phyloP scores from a whole-genome alignment of 2,329 filamentous ascomycete genomes.

The Neopestalotiopsis rosae region DNA sequence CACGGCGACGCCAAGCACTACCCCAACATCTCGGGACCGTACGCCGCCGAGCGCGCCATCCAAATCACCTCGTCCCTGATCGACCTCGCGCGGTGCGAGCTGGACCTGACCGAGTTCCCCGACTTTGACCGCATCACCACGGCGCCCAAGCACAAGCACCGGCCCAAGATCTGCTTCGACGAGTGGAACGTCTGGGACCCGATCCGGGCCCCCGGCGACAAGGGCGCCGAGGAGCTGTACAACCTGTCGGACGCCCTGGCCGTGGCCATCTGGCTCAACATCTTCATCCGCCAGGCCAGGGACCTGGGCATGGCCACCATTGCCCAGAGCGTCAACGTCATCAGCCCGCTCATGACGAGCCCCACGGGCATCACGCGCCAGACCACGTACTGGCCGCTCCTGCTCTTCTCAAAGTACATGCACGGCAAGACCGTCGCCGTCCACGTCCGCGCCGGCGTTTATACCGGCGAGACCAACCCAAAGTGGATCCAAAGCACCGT shows the following conservation, averaged over 20 bases:
- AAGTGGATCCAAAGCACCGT: constrained; percentile 67
- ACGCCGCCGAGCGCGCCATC: constrained; percentile 74
- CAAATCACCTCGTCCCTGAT: constrained; percentile 72
- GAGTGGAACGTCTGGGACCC: constrained; percentile 89
- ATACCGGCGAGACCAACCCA: constrained; percentile 70
- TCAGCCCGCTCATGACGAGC: constrained; percentile 76
- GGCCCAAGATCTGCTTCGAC: constrained; percentile 76
- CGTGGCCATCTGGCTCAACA: constrained; percentile 78
- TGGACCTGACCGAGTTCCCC: constrained; percentile 62
- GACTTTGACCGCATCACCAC: constrained; percentile 32
- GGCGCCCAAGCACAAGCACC: not conserved
- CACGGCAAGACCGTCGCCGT: constrained; percentile 71
- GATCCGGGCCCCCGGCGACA: constrained; percentile 70
- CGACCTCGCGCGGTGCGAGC: constrained; percentile 74
- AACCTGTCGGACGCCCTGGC: constrained; percentile 77
- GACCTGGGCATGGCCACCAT: constrained; percentile 81
- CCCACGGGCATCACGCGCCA: constrained; percentile 69
- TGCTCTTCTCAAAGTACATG: constrained; percentile 75
- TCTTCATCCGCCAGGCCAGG: constrained; percentile 74
- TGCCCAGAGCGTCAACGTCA: constrained; percentile 79
- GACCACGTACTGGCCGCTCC: constrained; percentile 76
- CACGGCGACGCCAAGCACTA: constrained; percentile 15
- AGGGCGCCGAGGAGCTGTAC: constrained; percentile 76
- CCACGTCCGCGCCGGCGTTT: constrained; percentile 67
- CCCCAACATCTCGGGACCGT: constrained; percentile 14